Percentiles rank a stretch among this genome's conserved stretches.
Conservation (phyloP, 2,329 filamentous ascomycete genomes). For the Pezicula carpinea region DNA sequence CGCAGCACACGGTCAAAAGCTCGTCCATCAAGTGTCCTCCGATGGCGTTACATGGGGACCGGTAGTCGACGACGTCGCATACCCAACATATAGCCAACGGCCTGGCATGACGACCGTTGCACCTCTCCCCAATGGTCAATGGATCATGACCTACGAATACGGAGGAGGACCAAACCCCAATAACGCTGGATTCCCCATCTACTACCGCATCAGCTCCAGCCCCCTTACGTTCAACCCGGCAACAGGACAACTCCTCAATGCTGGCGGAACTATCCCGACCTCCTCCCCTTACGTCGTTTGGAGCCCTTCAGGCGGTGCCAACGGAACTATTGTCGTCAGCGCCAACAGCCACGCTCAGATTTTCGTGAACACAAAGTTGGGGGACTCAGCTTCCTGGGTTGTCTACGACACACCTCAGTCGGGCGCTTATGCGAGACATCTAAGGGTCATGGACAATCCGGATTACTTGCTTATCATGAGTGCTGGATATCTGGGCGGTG, state of each 20-base stretch:
- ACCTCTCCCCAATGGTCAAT: constrained; percentile 45
- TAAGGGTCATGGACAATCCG: constrained; percentile 7
- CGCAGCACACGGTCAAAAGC: constrained; percentile 60
- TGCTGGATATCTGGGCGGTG: constrained; percentile 2
- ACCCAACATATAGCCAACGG: constrained; percentile 52
- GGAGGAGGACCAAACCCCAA: constrained; percentile 2
- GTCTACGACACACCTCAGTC: constrained; percentile 4
- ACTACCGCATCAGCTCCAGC: constrained; percentile 44
- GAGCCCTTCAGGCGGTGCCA: constrained; percentile 39
- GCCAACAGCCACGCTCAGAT: constrained; percentile 6
- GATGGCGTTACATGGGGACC: constrained; percentile 56
- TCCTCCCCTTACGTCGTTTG: constrained; percentile 48
- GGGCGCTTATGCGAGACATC: constrained; percentile 5
- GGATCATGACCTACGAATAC: constrained; percentile 59
- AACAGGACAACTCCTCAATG: constrained; percentile 35
- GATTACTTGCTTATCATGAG: constrained; percentile 8
- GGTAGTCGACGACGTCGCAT: constrained; percentile 55
- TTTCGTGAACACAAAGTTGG: constrained; percentile 7
- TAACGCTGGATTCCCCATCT: constrained; percentile 38
- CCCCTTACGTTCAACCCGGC: constrained; percentile 41
- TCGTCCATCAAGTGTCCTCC: constrained; percentile 56
- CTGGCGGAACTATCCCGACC: constrained; percentile 36
- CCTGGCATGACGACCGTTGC: constrained; percentile 62
- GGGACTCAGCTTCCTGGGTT: constrained; percentile 4
- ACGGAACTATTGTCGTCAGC: constrained; percentile 46